Conservation (phyloP, 2,329 filamentous ascomycete genomes). For the Elsinoe ampelina region DNA sequence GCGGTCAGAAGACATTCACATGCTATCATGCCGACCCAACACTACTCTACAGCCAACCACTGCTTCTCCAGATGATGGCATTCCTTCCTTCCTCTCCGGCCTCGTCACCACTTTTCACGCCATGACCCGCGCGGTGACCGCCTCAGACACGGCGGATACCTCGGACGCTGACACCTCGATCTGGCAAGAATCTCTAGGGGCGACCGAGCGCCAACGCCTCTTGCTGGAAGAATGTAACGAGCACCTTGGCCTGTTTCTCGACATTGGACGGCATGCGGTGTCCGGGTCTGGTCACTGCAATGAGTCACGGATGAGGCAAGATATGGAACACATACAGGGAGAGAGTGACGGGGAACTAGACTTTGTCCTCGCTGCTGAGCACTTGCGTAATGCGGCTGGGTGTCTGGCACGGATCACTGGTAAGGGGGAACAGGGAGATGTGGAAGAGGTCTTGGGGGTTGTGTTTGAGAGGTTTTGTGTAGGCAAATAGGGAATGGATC, state of each 20-base stretch:
- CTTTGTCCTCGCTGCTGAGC: conserved; percentile 82
- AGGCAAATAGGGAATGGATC: conserved; percentile 26
- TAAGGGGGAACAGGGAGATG: conserved; percentile 72
- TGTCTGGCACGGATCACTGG: conserved; percentile 83
- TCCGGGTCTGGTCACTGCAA: neutral
- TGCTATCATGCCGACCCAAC: conserved; percentile 61
- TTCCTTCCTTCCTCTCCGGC: conserved; percentile 58
- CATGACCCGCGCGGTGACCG: conserved; percentile 50
- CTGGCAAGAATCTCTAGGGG: conserved; percentile 76
- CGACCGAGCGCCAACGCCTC: conserved; percentile 79
- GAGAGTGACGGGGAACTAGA: conserved; percentile 50
- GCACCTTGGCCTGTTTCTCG: conserved; percentile 65
- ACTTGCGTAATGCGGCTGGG: conserved; percentile 70
- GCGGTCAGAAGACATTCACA: conserved; percentile 40
- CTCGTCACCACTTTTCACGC: conserved; percentile 59
- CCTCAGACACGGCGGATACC: conserved; percentile 25
- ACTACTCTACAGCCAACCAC: conserved; percentile 12
- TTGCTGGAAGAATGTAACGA: conserved; percentile 64
- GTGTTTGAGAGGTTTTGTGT: conserved; percentile 79
- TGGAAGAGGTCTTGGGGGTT: conserved; percentile 90
- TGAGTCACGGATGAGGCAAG: neutral
- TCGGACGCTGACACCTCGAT: conserved; percentile 49
- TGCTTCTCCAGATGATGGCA: conserved; percentile 48
- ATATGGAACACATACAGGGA: conserved; percentile 4
- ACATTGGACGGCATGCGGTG: conserved; percentile 1